A percentile compares a stretch with the other conserved stretches of the same genome.
phyloP scores from a whole-genome alignment of 2,329 filamentous ascomycete species.

The Aureobasidium uvarum region DNA sequence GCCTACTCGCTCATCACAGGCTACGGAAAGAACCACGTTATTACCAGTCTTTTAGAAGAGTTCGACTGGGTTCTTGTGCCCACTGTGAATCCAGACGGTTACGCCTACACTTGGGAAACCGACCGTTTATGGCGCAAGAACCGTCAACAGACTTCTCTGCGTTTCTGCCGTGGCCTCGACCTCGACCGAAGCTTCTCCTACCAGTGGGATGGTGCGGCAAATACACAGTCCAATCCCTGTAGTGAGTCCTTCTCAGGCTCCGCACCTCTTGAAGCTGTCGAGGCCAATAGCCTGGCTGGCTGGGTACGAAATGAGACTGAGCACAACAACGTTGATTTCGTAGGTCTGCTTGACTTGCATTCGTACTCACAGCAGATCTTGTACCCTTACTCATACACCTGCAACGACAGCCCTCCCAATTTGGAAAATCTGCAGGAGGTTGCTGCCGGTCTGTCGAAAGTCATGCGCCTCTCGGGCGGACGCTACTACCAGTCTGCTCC shows the following conservation, averaged over 20 bases:
- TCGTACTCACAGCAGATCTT: constrained; percentile 94
- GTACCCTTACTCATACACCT: constrained; percentile 88
- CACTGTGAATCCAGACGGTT: constrained; percentile 88
- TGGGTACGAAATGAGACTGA: constrained; percentile 81
- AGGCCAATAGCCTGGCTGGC: constrained; percentile 69
- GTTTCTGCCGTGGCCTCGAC: constrained; percentile 84
- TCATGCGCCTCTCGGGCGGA: constrained; percentile 71
- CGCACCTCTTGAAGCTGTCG: constrained; percentile 76
- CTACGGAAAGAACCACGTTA: constrained; percentile 68
- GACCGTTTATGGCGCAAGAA: constrained; percentile 97
- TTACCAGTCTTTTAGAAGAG: constrained; percentile 74
- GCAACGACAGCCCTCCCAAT: constrained; percentile 72
- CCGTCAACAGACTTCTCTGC: constrained; percentile 74
- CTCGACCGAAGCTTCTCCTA: constrained; percentile 84
- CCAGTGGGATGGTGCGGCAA: constrained; percentile 68
- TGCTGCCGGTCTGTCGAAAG: constrained; percentile 81
- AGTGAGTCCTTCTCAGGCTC: constrained; percentile 87
- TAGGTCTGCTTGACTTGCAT: constrained; percentile 87
- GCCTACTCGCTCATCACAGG: constrained; percentile 84
- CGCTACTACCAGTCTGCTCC: constrained; percentile 62
- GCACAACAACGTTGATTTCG: constrained; percentile 68
- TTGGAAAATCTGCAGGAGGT: constrained; percentile 91
- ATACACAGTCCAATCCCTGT: constrained; percentile 71
- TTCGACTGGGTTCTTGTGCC: constrained; percentile 90
- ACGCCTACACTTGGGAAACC: constrained; percentile 87